phyloP scores from a whole-genome alignment of 116 monocot genomes.

The Phalaenopsis hybrid region DNA sequence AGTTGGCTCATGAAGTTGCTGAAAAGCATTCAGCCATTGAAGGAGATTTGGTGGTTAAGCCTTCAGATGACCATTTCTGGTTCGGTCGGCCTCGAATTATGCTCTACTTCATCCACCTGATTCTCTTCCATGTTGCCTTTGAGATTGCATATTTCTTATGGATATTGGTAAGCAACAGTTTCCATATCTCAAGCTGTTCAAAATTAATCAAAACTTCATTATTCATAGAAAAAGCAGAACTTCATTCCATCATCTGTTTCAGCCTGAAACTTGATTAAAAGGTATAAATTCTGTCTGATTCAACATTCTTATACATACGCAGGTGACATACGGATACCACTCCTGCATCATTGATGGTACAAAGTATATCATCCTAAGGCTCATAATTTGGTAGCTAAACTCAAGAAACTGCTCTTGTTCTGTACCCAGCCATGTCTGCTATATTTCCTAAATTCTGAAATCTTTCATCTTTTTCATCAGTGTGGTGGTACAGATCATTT shows the following conservation, averaged over 20 bases:
- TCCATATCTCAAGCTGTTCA: no score
- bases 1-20: constrained; percentile 42
- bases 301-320: background rate
- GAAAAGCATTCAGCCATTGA: constrained; percentile 46
- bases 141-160: constrained; percentile 51
- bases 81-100: constrained; percentile 33
- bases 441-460: background rate
- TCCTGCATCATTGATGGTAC: constrained; percentile 13
- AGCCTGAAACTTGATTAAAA: background rate
- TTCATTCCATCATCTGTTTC: background rate
- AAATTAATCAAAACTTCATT: no score
- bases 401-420: background rate
- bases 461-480: background rate
- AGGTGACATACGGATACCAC: constrained; percentile 11
- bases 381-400: constrained; percentile 7
- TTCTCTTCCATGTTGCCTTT: constrained; percentile 42
- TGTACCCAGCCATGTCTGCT: background rate
- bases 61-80: constrained; percentile 53
- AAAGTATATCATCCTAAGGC: constrained; percentile 10
- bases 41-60: constrained; percentile 37
- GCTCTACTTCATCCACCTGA: constrained; percentile 36
- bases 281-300: no score
- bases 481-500: constrained; percentile 19
- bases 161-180: constrained; percentile 29
- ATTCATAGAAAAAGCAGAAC: no score